Evolutionary conservation across 805 yeast genomes (phyloP), one percentile per base, ranked within the genome.

Genomic region (Candida caryicola): DNA sequence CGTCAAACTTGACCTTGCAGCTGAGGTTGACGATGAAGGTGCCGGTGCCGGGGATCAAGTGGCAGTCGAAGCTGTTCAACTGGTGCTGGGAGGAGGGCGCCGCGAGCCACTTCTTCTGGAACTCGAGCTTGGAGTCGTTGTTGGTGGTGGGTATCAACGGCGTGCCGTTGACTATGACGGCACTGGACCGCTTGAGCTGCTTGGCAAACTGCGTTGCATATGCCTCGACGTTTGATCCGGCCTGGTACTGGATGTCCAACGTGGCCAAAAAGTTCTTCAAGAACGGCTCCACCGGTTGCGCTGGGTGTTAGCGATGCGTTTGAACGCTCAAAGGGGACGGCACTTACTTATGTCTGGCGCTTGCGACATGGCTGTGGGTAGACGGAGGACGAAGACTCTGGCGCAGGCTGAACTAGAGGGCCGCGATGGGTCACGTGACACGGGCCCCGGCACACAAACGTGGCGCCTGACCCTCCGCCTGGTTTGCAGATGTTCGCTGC

Each of bases 1-100:
- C 93, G 57, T 85, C 93, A 49, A 84, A 85, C 43, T 81, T 69
- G 9, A 84, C 85, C 55, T 82, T 85, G 2, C 74, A 66, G n/a
- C 76, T 65, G 12, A 77, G 60, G 39, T 71, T 72, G 19, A 80
- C 67, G 5, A 82, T 67, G 27, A 69, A 56, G 1, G 74, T 66
- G 1, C 78, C 79, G 0, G 84, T 70, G 1, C 86, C 86, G 0
- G 85, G 85, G 7, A 84, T 73, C 41, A 77, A 62, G 52, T 84
- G 93, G 33, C 77, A 72, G 54, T 84, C 91, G 37, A 74, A 70
- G 9, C 81, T 74, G n/a, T 78, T 76, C 29, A 83, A 52, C 37
- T 69, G 77, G 53, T 84, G 93, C 40, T 75, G 79, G 1, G 88
- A 70, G 12, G 61, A 51, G 4, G 86, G 85, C 15, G 74, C 59